A percentile compares a stretch with the other conserved stretches of the same genome.
Evolutionary conservation across 2,329 filamentous ascomycete species (phyloP).

Genomic region (Botrytis tulipae): DNA sequence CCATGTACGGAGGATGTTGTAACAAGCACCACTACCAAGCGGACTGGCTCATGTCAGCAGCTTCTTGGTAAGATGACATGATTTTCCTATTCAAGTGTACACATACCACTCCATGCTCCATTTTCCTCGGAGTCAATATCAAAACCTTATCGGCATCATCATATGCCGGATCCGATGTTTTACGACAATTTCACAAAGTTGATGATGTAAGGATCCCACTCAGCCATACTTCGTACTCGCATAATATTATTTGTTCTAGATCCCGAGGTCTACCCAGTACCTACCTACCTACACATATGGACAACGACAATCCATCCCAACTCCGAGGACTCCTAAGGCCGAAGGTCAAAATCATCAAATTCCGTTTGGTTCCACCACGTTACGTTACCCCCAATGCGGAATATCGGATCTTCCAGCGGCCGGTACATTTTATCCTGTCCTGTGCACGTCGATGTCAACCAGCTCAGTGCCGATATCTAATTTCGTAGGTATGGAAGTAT

Average conservation of each 20-base stretch:
- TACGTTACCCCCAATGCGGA: background rate
- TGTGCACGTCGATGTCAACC: background rate
- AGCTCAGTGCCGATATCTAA: background rate
- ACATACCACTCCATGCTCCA: background rate
- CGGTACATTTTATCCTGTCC: background rate
- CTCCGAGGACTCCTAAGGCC: background rate
- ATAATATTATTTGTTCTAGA: background rate
- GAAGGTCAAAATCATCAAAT: background rate
- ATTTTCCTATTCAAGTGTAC: too few relatives aligned
- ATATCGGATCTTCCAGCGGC: background rate
- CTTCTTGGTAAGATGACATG: background rate
- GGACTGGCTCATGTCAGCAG: background rate
- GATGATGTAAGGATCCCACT: background rate
- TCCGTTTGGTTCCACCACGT: background rate
- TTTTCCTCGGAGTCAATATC: background rate
- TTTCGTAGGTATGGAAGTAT: too few relatives aligned
- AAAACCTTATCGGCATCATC: background rate
- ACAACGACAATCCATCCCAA: background rate
- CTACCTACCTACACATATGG: too few relatives aligned
- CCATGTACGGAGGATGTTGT: background rate
- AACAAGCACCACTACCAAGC: background rate
- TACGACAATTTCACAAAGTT: background rate
- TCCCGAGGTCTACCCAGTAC: background rate
- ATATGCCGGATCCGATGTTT: conserved; percentile 9
- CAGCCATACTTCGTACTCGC: background rate